Conservation (phyloP, 2,329 filamentous ascomycete genomes). For the Colletotrichum sp. region DNA sequence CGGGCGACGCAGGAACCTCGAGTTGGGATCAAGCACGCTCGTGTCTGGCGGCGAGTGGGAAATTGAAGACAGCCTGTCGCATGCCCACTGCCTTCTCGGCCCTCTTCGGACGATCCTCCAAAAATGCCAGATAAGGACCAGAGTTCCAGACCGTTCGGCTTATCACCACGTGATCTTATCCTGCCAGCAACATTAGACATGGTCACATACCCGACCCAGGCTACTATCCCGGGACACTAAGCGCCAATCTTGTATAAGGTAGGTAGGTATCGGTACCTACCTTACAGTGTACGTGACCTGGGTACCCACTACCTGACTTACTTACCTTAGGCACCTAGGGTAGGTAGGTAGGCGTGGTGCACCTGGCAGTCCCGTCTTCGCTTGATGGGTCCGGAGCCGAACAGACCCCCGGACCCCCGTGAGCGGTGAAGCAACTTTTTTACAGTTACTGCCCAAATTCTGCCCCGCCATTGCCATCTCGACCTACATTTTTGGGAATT, state of each 20-base stretch:
- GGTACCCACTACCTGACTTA: not conserved
- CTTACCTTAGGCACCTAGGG: too few species aligned
- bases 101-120: not conserved
- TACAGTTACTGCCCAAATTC: not conserved
- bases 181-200: not conserved
- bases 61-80: constrained; percentile 10
- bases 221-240: not conserved
- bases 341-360: too few species aligned
- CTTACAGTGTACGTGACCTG: too few species aligned
- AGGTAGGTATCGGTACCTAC: not conserved
- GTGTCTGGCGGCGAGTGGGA: not conserved
- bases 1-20: not conserved
- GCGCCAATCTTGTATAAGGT: not conserved
- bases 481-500: not conserved
- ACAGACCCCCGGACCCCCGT: not conserved
- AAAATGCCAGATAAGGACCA: constrained; percentile 4
- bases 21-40: not conserved
- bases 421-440: constrained; percentile 16
- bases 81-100: not conserved
- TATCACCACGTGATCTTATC: constrained; percentile 6
- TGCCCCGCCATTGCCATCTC: constrained; percentile 7
- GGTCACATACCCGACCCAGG: not conserved
- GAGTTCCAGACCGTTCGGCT: not conserved
- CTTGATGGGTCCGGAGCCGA: not conserved
- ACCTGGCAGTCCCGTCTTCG: not conserved